These are phyloP conservation scores for Gentiana dahurica DNA, from an alignment of 257 asterid genomes.

Conservation along the genomic window DNA sequence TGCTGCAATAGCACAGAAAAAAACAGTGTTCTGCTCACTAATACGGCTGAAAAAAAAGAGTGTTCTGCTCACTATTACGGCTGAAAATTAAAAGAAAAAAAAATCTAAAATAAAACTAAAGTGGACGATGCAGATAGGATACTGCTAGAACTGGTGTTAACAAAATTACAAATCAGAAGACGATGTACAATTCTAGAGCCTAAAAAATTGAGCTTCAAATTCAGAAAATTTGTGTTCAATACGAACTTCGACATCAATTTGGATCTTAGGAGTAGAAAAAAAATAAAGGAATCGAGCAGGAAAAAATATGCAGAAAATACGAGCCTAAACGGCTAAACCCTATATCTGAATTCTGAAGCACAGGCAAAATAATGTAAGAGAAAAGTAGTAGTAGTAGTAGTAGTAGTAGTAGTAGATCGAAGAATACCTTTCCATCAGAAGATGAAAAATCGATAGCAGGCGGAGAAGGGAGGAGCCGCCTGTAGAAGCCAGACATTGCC, in stretches of 20 bases:
- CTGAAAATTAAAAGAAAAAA: neutral
- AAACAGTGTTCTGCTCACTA: slow-evolving; percentile 1
- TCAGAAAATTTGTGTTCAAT: too few species aligned
- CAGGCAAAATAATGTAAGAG: neutral
- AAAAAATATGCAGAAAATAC: neutral
- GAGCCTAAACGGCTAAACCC: neutral
- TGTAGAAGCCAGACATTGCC: slow-evolving; percentile 81
- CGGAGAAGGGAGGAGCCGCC: slow-evolving; percentile 86
- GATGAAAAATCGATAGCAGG: slow-evolving; percentile 90
- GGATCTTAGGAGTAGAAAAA: too few species aligned
- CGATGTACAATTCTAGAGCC: too few species aligned
- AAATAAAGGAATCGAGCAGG: too few species aligned
- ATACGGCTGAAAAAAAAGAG: slow-evolving; percentile 1
- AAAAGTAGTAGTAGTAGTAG: neutral
- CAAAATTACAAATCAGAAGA: too few species aligned
- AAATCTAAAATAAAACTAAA: neutral
- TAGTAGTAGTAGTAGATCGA: slow-evolving; percentile 6
- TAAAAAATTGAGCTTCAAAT: too few species aligned
- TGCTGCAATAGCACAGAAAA: slow-evolving; percentile 43
- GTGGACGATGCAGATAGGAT: too few species aligned
- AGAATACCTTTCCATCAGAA: slow-evolving; percentile 71
- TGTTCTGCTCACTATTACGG: neutral
- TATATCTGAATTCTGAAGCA: neutral
- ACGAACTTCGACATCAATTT: too few species aligned
- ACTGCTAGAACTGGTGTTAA: too few species aligned